These are phyloP conservation scores for Citrus reticulata DNA, from an alignment of 345 rosid species.

Conservation along the genomic window DNA sequence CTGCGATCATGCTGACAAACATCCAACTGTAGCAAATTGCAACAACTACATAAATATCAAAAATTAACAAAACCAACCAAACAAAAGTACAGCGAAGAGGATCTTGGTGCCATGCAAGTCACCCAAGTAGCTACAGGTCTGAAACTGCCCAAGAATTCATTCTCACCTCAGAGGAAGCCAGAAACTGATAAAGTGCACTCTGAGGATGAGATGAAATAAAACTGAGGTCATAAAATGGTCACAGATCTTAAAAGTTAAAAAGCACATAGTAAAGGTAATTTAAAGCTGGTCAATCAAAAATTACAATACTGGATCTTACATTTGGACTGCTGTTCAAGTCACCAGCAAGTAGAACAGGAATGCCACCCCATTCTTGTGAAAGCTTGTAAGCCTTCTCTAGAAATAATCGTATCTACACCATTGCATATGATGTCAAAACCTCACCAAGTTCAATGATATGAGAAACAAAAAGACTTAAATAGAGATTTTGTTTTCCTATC, in stretches of 20 bases:
- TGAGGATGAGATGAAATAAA: constrained; percentile 35
- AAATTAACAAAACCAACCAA: background rate
- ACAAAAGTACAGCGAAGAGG: background rate
- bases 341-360: constrained; percentile 77
- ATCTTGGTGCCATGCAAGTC: background rate
- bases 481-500: background rate
- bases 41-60: background rate
- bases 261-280: background rate
- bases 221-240: constrained; percentile 10
- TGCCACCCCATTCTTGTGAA: constrained; percentile 74
- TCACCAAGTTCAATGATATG: background rate
- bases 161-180: constrained; percentile 79
- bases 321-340: constrained; percentile 80
- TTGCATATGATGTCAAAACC: constrained; percentile 5
- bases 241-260: background rate
- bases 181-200: constrained; percentile 87
- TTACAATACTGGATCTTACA: constrained; percentile 35
- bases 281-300: constrained; percentile 1
- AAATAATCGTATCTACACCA: constrained; percentile 62
- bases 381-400: constrained; percentile 73
- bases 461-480: background rate
- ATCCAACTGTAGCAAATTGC: constrained; percentile 56
- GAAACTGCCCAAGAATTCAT: constrained; percentile 18
- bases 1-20: constrained; percentile 57
- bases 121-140: background rate